Evolutionary conservation across 257 asterid genomes (phyloP), one percentile per base, ranked within the genome.

Genomic region (Marsdenia floribunda): DNA sequence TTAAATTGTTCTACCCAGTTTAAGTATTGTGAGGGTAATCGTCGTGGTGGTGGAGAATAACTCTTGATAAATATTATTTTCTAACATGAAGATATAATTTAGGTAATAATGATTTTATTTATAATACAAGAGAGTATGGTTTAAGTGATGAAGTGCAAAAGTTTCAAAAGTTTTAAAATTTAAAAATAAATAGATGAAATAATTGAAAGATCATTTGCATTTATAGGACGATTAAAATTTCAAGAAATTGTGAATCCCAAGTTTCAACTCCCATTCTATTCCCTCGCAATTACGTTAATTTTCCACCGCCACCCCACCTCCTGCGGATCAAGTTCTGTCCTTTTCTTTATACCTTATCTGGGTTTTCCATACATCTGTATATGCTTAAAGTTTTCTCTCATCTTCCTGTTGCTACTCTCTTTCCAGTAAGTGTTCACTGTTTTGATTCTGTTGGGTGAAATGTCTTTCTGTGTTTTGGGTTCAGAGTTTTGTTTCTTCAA

Each of bases 191-290:
- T 44, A 11, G 6, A 6, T 44, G 49, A 44, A 44, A 44, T 44
- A 57, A 54, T 19, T 54, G 60, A 54, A 19, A 54, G 2, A 21
- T 19, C 12, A 54, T 5, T 53, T 53, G 6, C 60, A 54, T 57
- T 57, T 52, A 15, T 49, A 21, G 3, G 29, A 26, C 19, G 37
- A 37, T 37, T 38, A 2, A 6, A 66, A 66, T 6, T 38, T 26
- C 71, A 38, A 66, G 52, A 66, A 38, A 18, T 66, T 38, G 71
- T 38, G 71, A 66, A 66, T 66, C 71, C 71, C 71, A 19, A 66
- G 52, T 9, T 18, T 66, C 44, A 18, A 8, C 33, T 38, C 15
- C 52, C 71, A 19, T 38, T 18, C 71, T 40, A 10, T 66, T 38
- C 71, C 71, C 71, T 65, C 52, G 3, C 71, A 16, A 19, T 38